A percentile compares a stretch with the other conserved stretches of the same genome.
Conservation (phyloP, 1,139 yeast species). For the Debaryomyces sp. region DNA sequence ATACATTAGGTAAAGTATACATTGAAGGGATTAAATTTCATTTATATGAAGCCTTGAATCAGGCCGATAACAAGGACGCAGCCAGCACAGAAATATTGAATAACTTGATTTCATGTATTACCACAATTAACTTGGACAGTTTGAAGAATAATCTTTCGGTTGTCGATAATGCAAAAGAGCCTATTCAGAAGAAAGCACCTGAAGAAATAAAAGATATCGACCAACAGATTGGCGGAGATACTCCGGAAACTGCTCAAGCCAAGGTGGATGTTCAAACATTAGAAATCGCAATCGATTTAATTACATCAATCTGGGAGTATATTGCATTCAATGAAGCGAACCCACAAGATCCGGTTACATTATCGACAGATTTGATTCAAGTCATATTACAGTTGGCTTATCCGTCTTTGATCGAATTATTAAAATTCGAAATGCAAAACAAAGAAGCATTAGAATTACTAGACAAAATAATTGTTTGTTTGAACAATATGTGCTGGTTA, state of each 20-base stretch:
- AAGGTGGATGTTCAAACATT: conserved; percentile 61
- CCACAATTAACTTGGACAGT: conserved; percentile 43
- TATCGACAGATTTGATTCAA: conserved; percentile 25
- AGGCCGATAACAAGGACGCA: conserved; percentile 22
- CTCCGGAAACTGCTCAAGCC: conserved; percentile 45
- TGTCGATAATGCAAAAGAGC: conserved; percentile 21
- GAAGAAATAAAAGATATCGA: conserved; percentile 21
- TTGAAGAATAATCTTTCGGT: conserved; percentile 10
- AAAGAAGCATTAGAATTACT: conserved; percentile 37
- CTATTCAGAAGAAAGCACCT: conserved; percentile 26
- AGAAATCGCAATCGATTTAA: conserved; percentile 71
- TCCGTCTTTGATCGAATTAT: conserved; percentile 45
- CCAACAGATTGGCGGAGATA: conserved; percentile 27
- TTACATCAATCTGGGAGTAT: conserved; percentile 75
- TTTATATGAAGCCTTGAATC: conserved; percentile 47
- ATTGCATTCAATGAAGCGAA: conserved; percentile 33
- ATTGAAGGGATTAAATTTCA: conserved; percentile 66
- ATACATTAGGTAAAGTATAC: conserved; percentile 52
- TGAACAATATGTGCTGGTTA: conserved; percentile 72
- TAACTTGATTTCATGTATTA: conserved; percentile 30
- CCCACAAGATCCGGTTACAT: conserved; percentile 22
- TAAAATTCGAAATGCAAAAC: conserved; percentile 32
- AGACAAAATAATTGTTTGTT: conserved; percentile 60
- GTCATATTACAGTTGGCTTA: conserved; percentile 34
- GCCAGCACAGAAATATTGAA: conserved; percentile 26